These are phyloP conservation scores for Xylogone sp. DNA, from an alignment of 2,329 filamentous ascomycete species.

Conservation along the genomic window DNA sequence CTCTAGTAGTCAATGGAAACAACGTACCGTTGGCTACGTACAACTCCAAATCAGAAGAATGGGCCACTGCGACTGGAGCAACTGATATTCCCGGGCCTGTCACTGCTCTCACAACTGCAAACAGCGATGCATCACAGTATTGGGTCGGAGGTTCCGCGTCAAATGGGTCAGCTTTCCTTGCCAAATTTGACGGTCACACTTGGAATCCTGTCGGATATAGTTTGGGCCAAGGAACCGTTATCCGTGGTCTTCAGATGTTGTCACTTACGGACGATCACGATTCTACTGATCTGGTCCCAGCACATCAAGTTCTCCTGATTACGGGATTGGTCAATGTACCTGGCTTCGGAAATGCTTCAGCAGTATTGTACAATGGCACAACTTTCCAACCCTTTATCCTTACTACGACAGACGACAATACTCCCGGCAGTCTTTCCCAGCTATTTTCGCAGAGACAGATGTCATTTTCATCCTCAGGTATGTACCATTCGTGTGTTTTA, in stretches of 20 bases:
- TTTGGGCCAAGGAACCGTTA: slow-evolving; percentile 61
- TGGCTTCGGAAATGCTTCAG: slow-evolving; percentile 75
- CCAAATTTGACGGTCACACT: slow-evolving; percentile 72
- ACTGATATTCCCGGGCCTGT: slow-evolving; percentile 75
- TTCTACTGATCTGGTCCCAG: slow-evolving; percentile 57
- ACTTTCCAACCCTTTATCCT: slow-evolving; percentile 75
- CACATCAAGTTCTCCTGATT: slow-evolving; percentile 71
- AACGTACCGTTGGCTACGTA: slow-evolving; percentile 68
- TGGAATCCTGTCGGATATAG: slow-evolving; percentile 64
- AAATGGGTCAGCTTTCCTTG: slow-evolving; percentile 70
- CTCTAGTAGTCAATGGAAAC: slow-evolving; percentile 65
- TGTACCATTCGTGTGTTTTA: slow-evolving; percentile 29
- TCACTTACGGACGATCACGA: slow-evolving; percentile 66
- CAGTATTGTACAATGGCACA: slow-evolving; percentile 83
- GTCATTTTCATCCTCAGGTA: slow-evolving; percentile 65
- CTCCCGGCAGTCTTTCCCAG: slow-evolving; percentile 69
- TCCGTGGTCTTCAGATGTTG: slow-evolving; percentile 81
- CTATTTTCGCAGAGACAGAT: slow-evolving; percentile 81
- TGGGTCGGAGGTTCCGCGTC: slow-evolving; percentile 75
- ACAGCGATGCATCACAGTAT: slow-evolving; percentile 64
- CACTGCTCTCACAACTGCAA: slow-evolving; percentile 71
- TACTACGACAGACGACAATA: slow-evolving; percentile 62
- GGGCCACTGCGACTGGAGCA: slow-evolving; percentile 60
- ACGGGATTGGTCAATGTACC: slow-evolving; percentile 79
- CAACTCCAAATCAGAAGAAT: slow-evolving; percentile 62